Percentiles rank a stretch among this genome's conserved stretches.
phyloP scores from a whole-genome alignment of 768 basidiomycete genomes.

The Pulveroboletus sp. region DNA sequence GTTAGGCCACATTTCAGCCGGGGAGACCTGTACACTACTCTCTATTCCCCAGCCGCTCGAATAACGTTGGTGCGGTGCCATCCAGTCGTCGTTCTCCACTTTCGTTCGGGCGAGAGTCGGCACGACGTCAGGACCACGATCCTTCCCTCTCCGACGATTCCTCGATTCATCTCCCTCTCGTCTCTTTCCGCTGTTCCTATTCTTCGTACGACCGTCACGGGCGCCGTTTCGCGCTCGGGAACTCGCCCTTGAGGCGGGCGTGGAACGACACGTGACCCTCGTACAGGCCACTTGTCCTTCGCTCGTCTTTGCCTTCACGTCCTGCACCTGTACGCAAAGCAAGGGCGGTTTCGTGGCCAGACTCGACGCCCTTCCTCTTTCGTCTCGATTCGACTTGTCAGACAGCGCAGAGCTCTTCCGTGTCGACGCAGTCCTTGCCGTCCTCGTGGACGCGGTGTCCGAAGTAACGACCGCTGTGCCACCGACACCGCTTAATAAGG shows the following conservation, averaged over 20 bases:
- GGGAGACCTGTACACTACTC: slow-evolving; percentile 10
- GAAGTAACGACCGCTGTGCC: slow-evolving; percentile 32
- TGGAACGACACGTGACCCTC: slow-evolving; percentile 63
- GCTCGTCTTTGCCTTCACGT: slow-evolving; percentile 24
- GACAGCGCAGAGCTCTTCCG: slow-evolving; percentile 23
- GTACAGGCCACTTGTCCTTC: slow-evolving; percentile 43
- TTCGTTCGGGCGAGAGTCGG: slow-evolving; percentile 60
- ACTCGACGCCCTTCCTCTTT: slow-evolving; percentile 10
- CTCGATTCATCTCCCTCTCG: slow-evolving; percentile 13
- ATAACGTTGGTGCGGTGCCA: slow-evolving; percentile 31
- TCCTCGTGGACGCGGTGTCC: slow-evolving; percentile 21
- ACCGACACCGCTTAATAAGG: slow-evolving; percentile 51
- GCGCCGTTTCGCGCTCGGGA: slow-evolving; percentile 36
- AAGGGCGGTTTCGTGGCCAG: slow-evolving; percentile 28
- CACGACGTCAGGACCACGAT: slow-evolving; percentile 37
- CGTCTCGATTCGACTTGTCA: slow-evolving; percentile 24
- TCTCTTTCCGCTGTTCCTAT: slow-evolving; percentile 23
- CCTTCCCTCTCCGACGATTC: slow-evolving; percentile 25
- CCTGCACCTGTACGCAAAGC: slow-evolving; percentile 32
- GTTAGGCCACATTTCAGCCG: slow-evolving; percentile 15
- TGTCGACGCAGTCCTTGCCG: slow-evolving; percentile 18
- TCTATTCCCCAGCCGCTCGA: slow-evolving; percentile 30
- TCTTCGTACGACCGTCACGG: slow-evolving; percentile 19
- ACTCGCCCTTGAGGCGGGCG: slow-evolving; percentile 57
- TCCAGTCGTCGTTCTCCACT: slow-evolving; percentile 56